Conservation (phyloP, 345 rosid genomes). For the Citropsis articulata region DNA sequence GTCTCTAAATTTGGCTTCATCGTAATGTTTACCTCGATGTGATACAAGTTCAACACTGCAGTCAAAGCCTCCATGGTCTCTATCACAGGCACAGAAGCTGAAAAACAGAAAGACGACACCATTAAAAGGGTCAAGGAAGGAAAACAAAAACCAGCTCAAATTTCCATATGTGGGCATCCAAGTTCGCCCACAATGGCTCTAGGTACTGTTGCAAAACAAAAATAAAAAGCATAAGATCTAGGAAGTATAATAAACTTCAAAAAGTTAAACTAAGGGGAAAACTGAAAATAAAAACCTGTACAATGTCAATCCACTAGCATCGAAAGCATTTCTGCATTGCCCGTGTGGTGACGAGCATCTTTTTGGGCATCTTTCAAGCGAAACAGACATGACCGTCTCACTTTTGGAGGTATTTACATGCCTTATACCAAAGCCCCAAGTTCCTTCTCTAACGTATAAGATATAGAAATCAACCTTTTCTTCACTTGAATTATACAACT, state of each 20-base stretch:
- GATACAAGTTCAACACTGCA: conserved; percentile 82
- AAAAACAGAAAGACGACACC: conserved; percentile 28
- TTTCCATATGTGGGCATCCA: conserved; percentile 1
- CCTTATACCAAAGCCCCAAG: conserved; percentile 80
- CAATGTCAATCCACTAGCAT: conserved; percentile 86
- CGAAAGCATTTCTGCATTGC: conserved; percentile 65
- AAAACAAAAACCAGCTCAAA: not conserved
- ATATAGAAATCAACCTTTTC: conserved; percentile 83
- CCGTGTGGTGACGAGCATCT: conserved; percentile 84
- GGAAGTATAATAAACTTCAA: not conserved
- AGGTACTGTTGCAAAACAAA: not conserved
- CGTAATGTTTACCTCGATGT: conserved; percentile 45
- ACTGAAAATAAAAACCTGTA: conserved; percentile 54
- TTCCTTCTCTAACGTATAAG: conserved; percentile 84
- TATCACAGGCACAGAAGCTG: conserved; percentile 90
- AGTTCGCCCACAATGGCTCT: not conserved
- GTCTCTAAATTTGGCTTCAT: not conserved
- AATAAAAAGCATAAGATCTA: conserved; percentile 1
- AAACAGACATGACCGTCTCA: conserved; percentile 62
- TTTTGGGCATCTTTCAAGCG: conserved; percentile 89
- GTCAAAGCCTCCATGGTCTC: conserved; percentile 94
- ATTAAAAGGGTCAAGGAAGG: conserved; percentile 1
- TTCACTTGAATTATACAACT: conserved; percentile 60
- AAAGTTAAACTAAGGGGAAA: not conserved
- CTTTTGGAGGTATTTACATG: conserved; percentile 31